phyloP scores from a whole-genome alignment of 305 asterid species.

The Fraxinus greggii region DNA sequence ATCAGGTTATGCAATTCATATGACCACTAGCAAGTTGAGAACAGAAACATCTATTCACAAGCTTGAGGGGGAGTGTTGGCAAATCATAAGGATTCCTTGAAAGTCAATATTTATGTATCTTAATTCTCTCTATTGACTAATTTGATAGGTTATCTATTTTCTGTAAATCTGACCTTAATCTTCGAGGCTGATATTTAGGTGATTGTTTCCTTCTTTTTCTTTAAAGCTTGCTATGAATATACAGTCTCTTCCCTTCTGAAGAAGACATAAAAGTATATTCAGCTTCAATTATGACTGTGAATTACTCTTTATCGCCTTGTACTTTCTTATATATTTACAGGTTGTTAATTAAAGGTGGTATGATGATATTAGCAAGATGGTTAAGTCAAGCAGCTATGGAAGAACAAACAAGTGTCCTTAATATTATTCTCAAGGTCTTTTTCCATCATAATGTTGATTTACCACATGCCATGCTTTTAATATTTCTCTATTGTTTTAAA shows the following conservation, averaged over 20 bases:
- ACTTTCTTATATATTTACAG: not conserved
- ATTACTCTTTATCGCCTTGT: not conserved
- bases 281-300: not conserved
- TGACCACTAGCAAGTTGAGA: not conserved
- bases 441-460: not conserved
- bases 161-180: not conserved
- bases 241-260: not conserved
- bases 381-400: not conserved
- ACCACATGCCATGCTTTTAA: not conserved
- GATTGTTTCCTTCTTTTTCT: not conserved
- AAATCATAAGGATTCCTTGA: not conserved
- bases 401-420: not conserved
- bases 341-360: not conserved
- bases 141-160: not conserved
- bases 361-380: not conserved
- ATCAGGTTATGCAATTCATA: not conserved
- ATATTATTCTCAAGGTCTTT: not conserved
- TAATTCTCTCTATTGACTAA: not conserved
- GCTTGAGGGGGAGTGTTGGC: not conserved
- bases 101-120: not conserved
- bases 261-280: not conserved
- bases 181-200: not conserved
- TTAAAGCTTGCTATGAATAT: not conserved
- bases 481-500: not conserved
- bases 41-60: not conserved